Base-by-base conservation (phyloP, 2,329 filamentous ascomycete genomes). In the Xylaria sp. region DNA sequence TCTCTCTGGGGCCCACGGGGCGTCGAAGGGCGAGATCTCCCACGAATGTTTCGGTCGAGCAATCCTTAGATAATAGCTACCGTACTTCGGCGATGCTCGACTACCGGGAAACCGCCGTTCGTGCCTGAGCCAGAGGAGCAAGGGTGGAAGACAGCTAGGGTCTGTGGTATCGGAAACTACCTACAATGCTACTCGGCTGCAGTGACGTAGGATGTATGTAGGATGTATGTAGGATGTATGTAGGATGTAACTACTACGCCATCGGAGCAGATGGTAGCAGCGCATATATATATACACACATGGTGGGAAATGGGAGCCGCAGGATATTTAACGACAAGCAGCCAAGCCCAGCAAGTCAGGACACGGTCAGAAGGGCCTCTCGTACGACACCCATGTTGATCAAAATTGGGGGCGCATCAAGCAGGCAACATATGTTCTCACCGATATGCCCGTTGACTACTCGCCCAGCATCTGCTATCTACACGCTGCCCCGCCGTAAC, bases 41-140 rank as follows among this genome's bases (percentile, higher is more conserved):
- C 55, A 48, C 43, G 37, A 46, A 44, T 10, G 49, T 65, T 69
- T 63, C 21, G 10, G 43, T 70, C 64, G 65, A 68, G 68, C 68
- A 70, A 69, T 59, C 10, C n/a, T 70, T 68, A 62, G 64, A 43
- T 69, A 69, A 69, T 67, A 60, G 52, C 37, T 62, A 61, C 31
- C 11, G 25, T 33, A 37, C 17, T 17, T 27, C n/a, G 33, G 27
- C 40, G 25, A 23, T 15, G 19, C 31, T 54, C 47, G 53, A 58
- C 37, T 7, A 29, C 35, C 25, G 11, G 40, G 3, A 52, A 51
- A 38, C 19, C 49, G 52, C 17, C 41, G 44, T 55, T 37, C 47
- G 44, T 55, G 43, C 47, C 40, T 37, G 48, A 13, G 38, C 29
- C 21, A 17, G 46, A 29, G 19, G 57, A 23, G 15, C 54, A 48